Percentiles rank a stretch among this genome's conserved stretches.
Conservation (phyloP, 495 filamentous ascomycete species). For the Podospora comata region DNA sequence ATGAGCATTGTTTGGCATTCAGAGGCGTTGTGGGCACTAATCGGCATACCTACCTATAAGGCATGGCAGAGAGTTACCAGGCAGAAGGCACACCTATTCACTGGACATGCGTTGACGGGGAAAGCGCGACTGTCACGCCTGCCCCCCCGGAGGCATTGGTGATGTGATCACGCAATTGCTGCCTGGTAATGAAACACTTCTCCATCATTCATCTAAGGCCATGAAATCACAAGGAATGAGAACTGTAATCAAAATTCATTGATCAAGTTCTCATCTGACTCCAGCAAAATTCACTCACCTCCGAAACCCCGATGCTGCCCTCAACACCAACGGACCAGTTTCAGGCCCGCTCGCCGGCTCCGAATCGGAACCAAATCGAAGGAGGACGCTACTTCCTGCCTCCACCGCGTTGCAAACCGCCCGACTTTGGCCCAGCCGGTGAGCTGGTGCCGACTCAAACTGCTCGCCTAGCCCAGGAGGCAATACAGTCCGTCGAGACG, state of each 20-base stretch:
- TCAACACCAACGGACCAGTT: not conserved
- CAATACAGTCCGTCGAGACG: not conserved
- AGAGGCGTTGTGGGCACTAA: not conserved
- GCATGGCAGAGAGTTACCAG: not conserved
- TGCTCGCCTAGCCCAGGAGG: not conserved
- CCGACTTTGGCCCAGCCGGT: not conserved
- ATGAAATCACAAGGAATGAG: not conserved
- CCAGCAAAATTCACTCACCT: not conserved
- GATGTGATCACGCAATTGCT: not conserved
- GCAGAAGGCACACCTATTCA: not conserved
- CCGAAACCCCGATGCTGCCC: not conserved
- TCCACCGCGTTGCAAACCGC: slow-evolving; percentile 1
- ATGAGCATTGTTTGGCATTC: not conserved
- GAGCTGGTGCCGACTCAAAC: not conserved
- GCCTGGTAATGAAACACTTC: not conserved
- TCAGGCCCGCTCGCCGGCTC: not conserved
- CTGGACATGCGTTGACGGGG: too few species aligned
- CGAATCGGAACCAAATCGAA: not conserved
- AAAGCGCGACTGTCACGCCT: too few species aligned
- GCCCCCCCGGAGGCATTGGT: too few species aligned
- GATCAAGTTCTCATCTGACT: not conserved
- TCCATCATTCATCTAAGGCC: not conserved
- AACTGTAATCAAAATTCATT: not conserved
- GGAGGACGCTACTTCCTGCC: not conserved
- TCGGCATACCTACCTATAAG: not conserved